Conservation (phyloP, 2,329 filamentous ascomycete genomes). For the Penicillium sp. region DNA sequence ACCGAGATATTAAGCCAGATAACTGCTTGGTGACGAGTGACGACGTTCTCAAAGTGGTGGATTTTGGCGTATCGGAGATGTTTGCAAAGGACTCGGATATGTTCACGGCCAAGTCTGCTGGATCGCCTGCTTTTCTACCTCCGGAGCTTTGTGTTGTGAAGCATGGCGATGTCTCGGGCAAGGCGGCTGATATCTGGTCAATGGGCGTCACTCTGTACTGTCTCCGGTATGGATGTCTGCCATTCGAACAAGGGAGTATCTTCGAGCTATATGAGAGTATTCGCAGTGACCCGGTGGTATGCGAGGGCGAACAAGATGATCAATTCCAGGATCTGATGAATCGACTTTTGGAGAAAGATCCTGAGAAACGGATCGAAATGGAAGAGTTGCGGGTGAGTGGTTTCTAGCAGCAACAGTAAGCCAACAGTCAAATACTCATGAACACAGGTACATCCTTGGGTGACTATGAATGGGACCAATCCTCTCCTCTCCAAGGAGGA, state of each 20-base stretch:
- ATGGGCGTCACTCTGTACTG: constrained; percentile 97
- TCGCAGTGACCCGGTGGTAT: constrained; percentile 66
- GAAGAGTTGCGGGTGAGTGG: constrained; percentile 73
- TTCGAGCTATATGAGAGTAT: constrained; percentile 91
- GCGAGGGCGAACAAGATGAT: constrained; percentile 67
- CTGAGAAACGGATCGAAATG: constrained; percentile 81
- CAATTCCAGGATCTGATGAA: constrained; percentile 75
- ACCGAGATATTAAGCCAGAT: constrained; percentile 97
- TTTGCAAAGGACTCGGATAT: constrained; percentile 88
- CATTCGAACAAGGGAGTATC: constrained; percentile 78
- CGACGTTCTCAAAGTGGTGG: constrained; percentile 93
- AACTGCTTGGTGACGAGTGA: constrained; percentile 89
- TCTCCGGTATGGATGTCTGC: constrained; percentile 83
- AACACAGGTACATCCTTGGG: constrained; percentile 83
- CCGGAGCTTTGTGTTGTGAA: constrained; percentile 87
- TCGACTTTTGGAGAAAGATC: constrained; percentile 81
- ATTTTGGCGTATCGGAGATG: constrained; percentile 99
- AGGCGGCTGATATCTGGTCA: constrained; percentile 94
- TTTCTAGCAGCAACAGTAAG: background rate
- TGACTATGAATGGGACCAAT: constrained; percentile 79
- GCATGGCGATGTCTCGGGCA: constrained; percentile 85
- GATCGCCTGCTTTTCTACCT: constrained; percentile 91
- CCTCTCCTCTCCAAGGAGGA: constrained; percentile 79
- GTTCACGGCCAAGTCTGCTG: constrained; percentile 90
- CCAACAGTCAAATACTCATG: background rate